These are phyloP conservation scores for Neurospora sp. DNA, from an alignment of 495 filamentous ascomycete species.

Conservation along the genomic window DNA sequence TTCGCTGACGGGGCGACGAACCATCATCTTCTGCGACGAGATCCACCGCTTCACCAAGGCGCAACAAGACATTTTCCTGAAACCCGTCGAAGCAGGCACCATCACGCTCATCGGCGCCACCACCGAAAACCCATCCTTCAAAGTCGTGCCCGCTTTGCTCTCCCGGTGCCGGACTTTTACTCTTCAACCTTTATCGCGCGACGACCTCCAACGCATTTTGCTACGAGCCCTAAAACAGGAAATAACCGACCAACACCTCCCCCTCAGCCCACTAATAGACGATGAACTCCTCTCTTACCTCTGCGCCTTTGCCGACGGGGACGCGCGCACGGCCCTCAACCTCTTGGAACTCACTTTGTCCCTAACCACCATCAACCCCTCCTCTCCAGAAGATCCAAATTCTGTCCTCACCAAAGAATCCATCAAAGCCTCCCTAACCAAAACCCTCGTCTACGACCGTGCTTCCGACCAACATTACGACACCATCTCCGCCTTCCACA, in stretches of 20 bases:
- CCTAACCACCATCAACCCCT: slow-evolving; percentile 23
- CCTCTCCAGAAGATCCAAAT: too few relatives aligned
- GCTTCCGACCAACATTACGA: slow-evolving; percentile 94
- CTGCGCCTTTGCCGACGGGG: slow-evolving; percentile 76
- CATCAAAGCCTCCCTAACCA: slow-evolving; percentile 72
- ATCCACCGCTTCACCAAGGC: slow-evolving; percentile 90
- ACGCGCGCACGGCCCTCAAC: slow-evolving; percentile 87
- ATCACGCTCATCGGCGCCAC: slow-evolving; percentile 92
- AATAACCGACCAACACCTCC: slow-evolving; percentile 12
- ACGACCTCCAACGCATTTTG: slow-evolving; percentile 63
- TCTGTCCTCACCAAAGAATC: slow-evolving; percentile 40
- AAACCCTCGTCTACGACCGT: slow-evolving; percentile 88
- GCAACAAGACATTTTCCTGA: slow-evolving; percentile 92
- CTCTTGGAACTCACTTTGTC: slow-evolving; percentile 77
- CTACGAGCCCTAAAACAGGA: slow-evolving; percentile 60
- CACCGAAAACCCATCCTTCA: slow-evolving; percentile 95
- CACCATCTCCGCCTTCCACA: slow-evolving; percentile 94
- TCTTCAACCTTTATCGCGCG: slow-evolving; percentile 58
- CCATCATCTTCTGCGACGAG: slow-evolving; percentile 96
- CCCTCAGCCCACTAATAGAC: slow-evolving; percentile 53
- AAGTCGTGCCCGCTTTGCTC: slow-evolving; percentile 77
- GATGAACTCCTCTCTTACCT: slow-evolving; percentile 70
- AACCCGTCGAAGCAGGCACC: slow-evolving; percentile 82
- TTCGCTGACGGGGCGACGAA: slow-evolving; percentile 72
- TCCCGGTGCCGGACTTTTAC: slow-evolving; percentile 89